Conservation (phyloP, 2,329 filamentous ascomycete genomes). For the Pleurostoma richardsiae region DNA sequence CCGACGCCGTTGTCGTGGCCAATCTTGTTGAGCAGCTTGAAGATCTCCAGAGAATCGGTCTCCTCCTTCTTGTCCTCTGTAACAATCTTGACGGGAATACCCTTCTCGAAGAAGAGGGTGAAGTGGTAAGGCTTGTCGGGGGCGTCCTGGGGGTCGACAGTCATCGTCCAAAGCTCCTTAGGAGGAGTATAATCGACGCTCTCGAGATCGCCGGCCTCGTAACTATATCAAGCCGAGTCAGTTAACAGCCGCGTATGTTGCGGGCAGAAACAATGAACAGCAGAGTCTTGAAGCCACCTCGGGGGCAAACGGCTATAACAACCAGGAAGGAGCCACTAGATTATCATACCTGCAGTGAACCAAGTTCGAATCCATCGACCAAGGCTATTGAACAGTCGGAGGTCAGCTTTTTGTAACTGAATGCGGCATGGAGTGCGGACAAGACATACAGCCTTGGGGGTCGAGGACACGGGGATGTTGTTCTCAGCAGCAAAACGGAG, state of each 20-base stretch:
- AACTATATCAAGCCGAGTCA: conserved; percentile 42
- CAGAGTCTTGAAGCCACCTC: no score
- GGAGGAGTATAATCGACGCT: conserved; percentile 61
- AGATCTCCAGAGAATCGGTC: conserved; percentile 68
- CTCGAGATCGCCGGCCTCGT: conserved; percentile 74
- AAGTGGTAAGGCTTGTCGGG: conserved; percentile 69
- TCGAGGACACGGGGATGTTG: conserved; percentile 67
- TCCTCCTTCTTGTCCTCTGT: conserved; percentile 50
- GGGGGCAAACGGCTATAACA: no score
- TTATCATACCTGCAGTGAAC: conserved; percentile 1
- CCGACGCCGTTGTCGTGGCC: conserved; percentile 70
- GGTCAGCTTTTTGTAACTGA: no score
- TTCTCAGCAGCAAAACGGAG: conserved; percentile 65
- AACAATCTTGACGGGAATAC: conserved; percentile 58
- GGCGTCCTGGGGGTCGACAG: conserved; percentile 62
- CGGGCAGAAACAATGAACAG: not conserved
- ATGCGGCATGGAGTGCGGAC: no score
- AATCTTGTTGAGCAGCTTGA: conserved; percentile 66
- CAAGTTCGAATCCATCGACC: conserved; percentile 44
- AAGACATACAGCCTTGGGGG: conserved; percentile 47
- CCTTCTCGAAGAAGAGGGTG: conserved; percentile 67
- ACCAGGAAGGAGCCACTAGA: no score
- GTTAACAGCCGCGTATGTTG: conserved; percentile 32
- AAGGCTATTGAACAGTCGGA: conserved; percentile 38
- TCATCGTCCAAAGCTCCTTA: conserved; percentile 76